Evolutionary conservation across 2,329 filamentous ascomycete genomes (phyloP).

Genomic region (Ophiosphaerella korrae): DNA sequence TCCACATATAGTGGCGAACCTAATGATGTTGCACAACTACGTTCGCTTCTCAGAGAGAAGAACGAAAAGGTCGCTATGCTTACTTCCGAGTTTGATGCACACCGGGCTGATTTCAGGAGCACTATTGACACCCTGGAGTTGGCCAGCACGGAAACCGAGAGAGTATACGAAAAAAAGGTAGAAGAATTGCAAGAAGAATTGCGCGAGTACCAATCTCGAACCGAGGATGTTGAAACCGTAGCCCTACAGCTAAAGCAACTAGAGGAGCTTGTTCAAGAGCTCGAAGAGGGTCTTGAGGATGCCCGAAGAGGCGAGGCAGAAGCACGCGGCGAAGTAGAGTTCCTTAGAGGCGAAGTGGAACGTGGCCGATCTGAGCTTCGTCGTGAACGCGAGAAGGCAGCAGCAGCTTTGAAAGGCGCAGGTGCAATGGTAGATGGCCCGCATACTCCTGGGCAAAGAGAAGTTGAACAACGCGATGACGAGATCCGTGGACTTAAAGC

Average conservation of each 20-base stretch:
- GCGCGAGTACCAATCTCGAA: conserved; percentile 78
- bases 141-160: conserved; percentile 91
- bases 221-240: conserved; percentile 88
- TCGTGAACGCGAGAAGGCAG: conserved; percentile 83
- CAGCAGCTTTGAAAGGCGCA: conserved; percentile 62
- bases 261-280: conserved; percentile 92
- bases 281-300: conserved; percentile 96
- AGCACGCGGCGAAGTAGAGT: conserved; percentile 93
- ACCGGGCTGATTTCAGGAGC: conserved; percentile 92
- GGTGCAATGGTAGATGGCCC: conserved; percentile 53
- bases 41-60: conserved; percentile 86
- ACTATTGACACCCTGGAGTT: conserved; percentile 96
- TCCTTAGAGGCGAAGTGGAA: conserved; percentile 92
- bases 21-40: conserved; percentile 75
- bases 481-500: conserved; percentile 97
- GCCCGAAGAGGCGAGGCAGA: conserved; percentile 92
- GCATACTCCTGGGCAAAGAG: conserved; percentile 61
- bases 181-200: conserved; percentile 84
- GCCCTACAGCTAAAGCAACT: conserved; percentile 91
- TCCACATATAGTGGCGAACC: conserved; percentile 50
- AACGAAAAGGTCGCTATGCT: conserved; percentile 95
- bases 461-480: conserved; percentile 92
- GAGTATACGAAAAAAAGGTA: conserved; percentile 93
- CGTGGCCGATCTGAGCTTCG: conserved; percentile 85
- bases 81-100: conserved; percentile 91